Percentiles rank a stretch among this genome's conserved stretches.
phyloP scores from a whole-genome alignment of 2,329 filamentous ascomycete species.

The Alternaria conjuncta region DNA sequence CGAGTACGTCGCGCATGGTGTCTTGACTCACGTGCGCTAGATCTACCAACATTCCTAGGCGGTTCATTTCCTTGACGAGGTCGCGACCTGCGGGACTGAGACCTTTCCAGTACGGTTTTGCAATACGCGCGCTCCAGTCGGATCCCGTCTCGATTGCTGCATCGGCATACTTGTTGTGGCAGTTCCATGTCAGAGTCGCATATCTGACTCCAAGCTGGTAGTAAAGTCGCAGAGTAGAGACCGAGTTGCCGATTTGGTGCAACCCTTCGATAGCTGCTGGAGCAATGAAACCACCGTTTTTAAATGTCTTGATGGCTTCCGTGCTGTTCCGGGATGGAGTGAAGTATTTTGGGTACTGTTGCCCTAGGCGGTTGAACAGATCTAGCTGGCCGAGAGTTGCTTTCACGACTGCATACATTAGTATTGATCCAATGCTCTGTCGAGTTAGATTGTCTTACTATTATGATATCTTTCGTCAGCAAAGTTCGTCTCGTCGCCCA shows the following conservation, averaged over 20 bases:
- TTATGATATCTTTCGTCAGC: conserved; percentile 73
- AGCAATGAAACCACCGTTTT: conserved; percentile 43
- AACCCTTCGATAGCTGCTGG: conserved; percentile 64
- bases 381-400: conserved; percentile 79
- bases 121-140: conserved; percentile 47
- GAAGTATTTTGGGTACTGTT: conserved; percentile 71
- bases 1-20: conserved; percentile 85
- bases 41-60: conserved; percentile 93
- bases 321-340: conserved; percentile 67
- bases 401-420: conserved; percentile 59
- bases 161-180: conserved; percentile 88
- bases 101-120: conserved; percentile 70
- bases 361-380: conserved; percentile 68
- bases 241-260: conserved; percentile 90
- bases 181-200: conserved; percentile 89
- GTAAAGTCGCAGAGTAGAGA: conserved; percentile 76
- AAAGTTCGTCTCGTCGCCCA: conserved; percentile 70
- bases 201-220: conserved; percentile 83
- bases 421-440: not conserved
- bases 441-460: conserved; percentile 56
- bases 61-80: conserved; percentile 88
- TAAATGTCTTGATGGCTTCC: conserved; percentile 64
- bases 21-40: conserved; percentile 78
- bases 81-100: conserved; percentile 72
- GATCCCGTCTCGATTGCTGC: conserved; percentile 70